Evolutionary conservation across 352 stramenopile species (phyloP), one percentile per base, ranked within the genome.

Genomic region (Pythium rishiriense): DNA sequence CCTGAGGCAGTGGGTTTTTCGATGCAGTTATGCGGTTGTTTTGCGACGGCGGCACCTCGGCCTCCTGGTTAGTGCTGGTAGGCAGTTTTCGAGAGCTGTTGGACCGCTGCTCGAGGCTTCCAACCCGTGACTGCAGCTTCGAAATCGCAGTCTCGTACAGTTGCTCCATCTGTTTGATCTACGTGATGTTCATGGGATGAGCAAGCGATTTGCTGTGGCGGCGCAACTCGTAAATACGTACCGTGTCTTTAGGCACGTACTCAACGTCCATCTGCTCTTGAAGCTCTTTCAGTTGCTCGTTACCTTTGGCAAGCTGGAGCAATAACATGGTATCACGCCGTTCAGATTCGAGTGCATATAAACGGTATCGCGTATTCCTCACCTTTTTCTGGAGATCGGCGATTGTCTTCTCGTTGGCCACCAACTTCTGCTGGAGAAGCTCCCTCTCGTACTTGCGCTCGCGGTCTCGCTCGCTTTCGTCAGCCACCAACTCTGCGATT

Each of bases 81-180:
- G 53, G 31, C 11, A 65, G 47, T 33, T 65, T 57, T 6, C 48
- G 25, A 26, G 62, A 46, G 62, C 58, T 48, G 39, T 37, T 48
- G 43, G 43, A 42, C 42, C 54, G 28, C 52, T 78, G 22, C 51
- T 92, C 83, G 2, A 92, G 68, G 31, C 66, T 79, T 8, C 75
- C 81, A 31, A 90, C 83, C 25, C 83, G 79, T 15, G 74, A 64
- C 41, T 92, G 83, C 19, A 92, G 74, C 70, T 92, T 92, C 1
- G 79, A 73, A 28, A 92, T 89, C 0, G 81, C 83, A 24, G 78
- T 70, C 68, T 89, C 77, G 25, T 92, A 92, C 25, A 90, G 35
- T n/a, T 55, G 45, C 57, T 91, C 83, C 83, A 91, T 91, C 39
- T 90, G 73, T 49, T 79, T 78, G 48, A 90, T 84, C 80, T 91